These are phyloP conservation scores for Oldenlandia corymbosa DNA, from an alignment of 257 asterid species.

Conservation along the genomic window DNA sequence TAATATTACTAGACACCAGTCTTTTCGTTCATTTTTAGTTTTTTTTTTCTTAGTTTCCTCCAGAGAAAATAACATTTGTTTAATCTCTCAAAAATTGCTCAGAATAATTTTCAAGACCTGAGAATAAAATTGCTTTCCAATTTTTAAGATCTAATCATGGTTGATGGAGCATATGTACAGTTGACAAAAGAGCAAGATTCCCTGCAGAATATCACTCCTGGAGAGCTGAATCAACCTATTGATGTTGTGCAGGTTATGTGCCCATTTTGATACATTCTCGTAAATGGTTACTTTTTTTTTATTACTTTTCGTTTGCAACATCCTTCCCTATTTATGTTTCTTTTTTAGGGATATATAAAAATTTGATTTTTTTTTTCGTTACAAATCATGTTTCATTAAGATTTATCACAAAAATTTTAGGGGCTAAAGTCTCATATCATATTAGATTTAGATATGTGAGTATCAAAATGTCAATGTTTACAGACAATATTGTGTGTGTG, in stretches of 20 bases:
- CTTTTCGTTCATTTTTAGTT: too few relatives aligned
- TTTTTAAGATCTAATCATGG: background rate
- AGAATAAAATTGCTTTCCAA: too few relatives aligned
- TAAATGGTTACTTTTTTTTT: background rate
- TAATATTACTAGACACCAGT: too few relatives aligned
- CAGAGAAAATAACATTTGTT: too few relatives aligned
- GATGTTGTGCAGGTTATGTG: conserved; percentile 48
- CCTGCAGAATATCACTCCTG: conserved; percentile 56
- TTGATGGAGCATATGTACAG: conserved; percentile 42
- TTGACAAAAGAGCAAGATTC: conserved; percentile 49
- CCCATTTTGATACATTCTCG: background rate
- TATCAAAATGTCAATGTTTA: too few relatives aligned
- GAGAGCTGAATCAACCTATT: conserved; percentile 73
- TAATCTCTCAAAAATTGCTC: too few relatives aligned
- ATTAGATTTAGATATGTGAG: too few relatives aligned
- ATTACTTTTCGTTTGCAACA: too few relatives aligned
- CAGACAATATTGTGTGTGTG: too few relatives aligned
- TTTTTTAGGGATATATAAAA: background rate
- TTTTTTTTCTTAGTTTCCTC: background rate
- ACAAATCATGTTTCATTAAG: background rate
- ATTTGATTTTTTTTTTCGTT: background rate
- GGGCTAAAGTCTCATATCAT: background rate
- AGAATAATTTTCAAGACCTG: too few relatives aligned
- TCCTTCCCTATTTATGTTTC: background rate
- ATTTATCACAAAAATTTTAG: too few relatives aligned